phyloP scores from a whole-genome alignment of 139 green algal genomes.

The Micractinium sp. region DNA sequence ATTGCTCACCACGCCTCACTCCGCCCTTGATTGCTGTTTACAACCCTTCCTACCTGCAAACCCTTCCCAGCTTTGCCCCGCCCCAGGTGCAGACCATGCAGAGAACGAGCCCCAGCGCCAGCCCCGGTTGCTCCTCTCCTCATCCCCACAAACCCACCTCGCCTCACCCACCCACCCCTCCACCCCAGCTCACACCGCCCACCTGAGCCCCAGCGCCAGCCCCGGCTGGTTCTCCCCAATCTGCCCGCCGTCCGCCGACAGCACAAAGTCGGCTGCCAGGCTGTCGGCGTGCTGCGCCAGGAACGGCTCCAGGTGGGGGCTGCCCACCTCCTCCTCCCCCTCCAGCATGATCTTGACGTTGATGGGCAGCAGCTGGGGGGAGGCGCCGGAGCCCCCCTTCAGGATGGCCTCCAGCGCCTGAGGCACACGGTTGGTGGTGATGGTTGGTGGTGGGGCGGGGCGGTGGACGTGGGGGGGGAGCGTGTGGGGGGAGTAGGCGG shows the following conservation, averaged over 20 bases:
- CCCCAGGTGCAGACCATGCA: too few relatives aligned
- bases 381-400: neutral
- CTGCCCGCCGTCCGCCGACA: slow-evolving; percentile 75
- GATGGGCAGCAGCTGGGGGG: slow-evolving; percentile 43
- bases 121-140: neutral
- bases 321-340: slow-evolving; percentile 67
- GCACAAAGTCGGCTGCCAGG: slow-evolving; percentile 56
- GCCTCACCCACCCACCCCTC: neutral
- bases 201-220: slow-evolving; percentile 17
- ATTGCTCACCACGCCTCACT: neutral
- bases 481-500: too few relatives aligned
- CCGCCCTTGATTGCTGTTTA: neutral
- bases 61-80: neutral
- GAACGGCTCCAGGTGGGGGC: slow-evolving; percentile 49
- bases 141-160: neutral
- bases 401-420: slow-evolving; percentile 58
- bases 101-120: neutral
- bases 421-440: neutral
- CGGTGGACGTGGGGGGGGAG: too few relatives aligned
- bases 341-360: slow-evolving; percentile 78
- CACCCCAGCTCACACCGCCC: neutral
- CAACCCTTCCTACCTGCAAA: neutral
- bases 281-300: slow-evolving; percentile 49
- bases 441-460: too few relatives aligned
- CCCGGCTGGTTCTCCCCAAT: neutral